Evolutionary conservation across 129 eudicot genomes (phyloP), one percentile per base, ranked within the genome.

Genomic region (Logfia minima): DNA sequence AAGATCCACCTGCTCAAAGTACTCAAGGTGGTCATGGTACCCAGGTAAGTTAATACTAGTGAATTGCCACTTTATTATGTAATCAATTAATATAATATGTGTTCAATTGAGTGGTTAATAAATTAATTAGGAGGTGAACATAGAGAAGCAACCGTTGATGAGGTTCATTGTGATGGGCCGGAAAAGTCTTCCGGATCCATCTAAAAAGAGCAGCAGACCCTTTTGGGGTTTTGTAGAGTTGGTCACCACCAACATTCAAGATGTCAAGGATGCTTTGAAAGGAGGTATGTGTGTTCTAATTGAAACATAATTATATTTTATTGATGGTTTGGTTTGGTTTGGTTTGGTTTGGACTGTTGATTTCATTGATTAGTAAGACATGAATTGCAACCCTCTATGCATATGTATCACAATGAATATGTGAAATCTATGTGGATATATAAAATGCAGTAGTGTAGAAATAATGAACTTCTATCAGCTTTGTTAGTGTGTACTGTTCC

Each of bases 151-250:
- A 26, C 18, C 35, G 6, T 23, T 82, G 14, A 0, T 82, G 13
- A 79, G 85, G 72, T 70, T 82, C 28, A 83, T 86, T 17, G 83
- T 83, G 0, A 77, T 83, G 83, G 87, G 90, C 18, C 62, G 26
- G 45, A 86, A 86, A 66, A 77, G 78, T 51, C 87, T 86, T 43
- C 90, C 87, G 2, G 85, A 83, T 73, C 79, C 79, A 68, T 17
- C 52, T 35, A 60, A 72, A 68, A 82, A 39, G 56, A 52, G 29
- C 2, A 17, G 84, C 74, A 72, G 18, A 51, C 90, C 90, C 0
- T 64, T 13, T 63, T 86, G 87, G 87, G 90, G 87, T 6, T 86
- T 83, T 29, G 85, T 86, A 0, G 87, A 86, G 79, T 51, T 80
- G 60, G 85, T 86, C 31, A 86, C 87, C 28, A 83, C 85, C 14